phyloP scores from a whole-genome alignment of 192 early-diverging fungal genomes.

The Gamsiella multidivaricata region DNA sequence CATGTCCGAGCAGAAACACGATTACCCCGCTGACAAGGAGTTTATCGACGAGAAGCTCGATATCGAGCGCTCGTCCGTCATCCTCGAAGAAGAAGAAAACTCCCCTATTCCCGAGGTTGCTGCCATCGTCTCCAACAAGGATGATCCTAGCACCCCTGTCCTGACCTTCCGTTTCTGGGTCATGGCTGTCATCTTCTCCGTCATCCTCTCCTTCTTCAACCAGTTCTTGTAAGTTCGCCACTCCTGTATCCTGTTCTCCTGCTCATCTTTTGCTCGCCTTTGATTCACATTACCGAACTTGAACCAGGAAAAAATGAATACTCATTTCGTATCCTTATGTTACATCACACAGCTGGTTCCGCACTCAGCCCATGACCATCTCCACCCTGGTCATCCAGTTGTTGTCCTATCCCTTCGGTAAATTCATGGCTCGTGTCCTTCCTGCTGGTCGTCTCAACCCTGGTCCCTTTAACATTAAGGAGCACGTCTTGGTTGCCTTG shows the following conservation, averaged over 20 bases:
- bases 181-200: slow-evolving; percentile 56
- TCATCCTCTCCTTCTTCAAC: slow-evolving; percentile 56
- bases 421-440: slow-evolving; percentile 60
- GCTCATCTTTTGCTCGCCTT: neutral
- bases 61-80: slow-evolving; percentile 16
- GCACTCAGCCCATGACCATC: slow-evolving; percentile 25
- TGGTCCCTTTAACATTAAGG: slow-evolving; percentile 73
- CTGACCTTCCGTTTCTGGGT: slow-evolving; percentile 63
- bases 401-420: slow-evolving; percentile 45
- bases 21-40: slow-evolving; percentile 26
- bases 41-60: slow-evolving; percentile 41
- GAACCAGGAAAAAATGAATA: neutral
- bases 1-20: slow-evolving; percentile 31
- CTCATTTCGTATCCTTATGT: neutral
- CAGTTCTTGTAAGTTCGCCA: slow-evolving; percentile 52
- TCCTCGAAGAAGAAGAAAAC: slow-evolving; percentile 57
- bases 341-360: slow-evolving; percentile 33
- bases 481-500: slow-evolving; percentile 71
- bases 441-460: slow-evolving; percentile 56
- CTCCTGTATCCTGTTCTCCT: neutral
- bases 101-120: slow-evolving; percentile 63
- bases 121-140: slow-evolving; percentile 59
- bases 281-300: no score
- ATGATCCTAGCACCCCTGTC: slow-evolving; percentile 62
- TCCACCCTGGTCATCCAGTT: slow-evolving; percentile 48